Percentiles rank a stretch among this genome's conserved stretches.
phyloP scores from a whole-genome alignment of 345 rosid species.

The Populus alba region DNA sequence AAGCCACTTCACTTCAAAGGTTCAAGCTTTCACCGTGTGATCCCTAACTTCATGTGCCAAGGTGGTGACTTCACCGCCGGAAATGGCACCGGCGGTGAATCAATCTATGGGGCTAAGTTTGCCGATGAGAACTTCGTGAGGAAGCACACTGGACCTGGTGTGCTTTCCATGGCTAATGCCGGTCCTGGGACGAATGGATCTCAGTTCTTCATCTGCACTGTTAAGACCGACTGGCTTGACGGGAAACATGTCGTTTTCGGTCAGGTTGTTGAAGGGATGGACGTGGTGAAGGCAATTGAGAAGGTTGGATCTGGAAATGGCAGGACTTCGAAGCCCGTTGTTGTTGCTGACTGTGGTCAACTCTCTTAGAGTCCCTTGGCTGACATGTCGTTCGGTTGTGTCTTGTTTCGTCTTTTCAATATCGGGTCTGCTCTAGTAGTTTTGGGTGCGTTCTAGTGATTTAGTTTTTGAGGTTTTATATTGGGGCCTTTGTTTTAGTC shows the following conservation, averaged over 20 bases:
- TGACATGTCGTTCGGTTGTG: not conserved
- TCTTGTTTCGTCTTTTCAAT: not conserved
- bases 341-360: conserved; percentile 19
- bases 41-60: conserved; percentile 32
- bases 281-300: conserved; percentile 24
- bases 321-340: conserved; percentile 17
- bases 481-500: not conserved
- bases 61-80: conserved; percentile 32
- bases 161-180: conserved; percentile 32
- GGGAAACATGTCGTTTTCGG: conserved; percentile 32
- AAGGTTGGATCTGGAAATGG: conserved; percentile 18
- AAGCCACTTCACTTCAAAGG: conserved; percentile 32
- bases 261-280: conserved; percentile 19
- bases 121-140: conserved; percentile 30
- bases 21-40: conserved; percentile 28
- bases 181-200: conserved; percentile 35
- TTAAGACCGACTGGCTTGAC: conserved; percentile 28
- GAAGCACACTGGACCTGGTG: conserved; percentile 31
- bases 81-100: conserved; percentile 33
- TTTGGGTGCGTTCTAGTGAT: not conserved
- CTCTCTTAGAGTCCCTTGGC: conserved; percentile 1
- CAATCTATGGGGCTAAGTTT: conserved; percentile 31
- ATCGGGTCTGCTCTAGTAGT: not conserved
- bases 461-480: not conserved
- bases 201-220: conserved; percentile 29